Evolutionary conservation across 1,284 basidiomycete genomes (phyloP).

Genomic region (Hortiboletus rubellus): DNA sequence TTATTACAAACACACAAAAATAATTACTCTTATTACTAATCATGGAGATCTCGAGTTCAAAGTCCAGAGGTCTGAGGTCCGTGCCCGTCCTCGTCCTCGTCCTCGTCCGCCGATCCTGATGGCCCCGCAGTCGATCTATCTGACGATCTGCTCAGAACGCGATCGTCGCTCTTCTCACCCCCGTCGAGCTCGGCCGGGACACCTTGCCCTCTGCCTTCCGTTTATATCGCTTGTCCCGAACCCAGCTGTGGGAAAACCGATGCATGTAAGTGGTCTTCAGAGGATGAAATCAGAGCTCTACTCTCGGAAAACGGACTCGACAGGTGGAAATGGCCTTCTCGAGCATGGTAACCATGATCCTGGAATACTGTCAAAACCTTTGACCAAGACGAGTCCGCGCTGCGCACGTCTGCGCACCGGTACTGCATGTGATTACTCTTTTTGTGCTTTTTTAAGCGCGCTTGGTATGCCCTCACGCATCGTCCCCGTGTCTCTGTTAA

Average conservation of each 20-base stretch:
- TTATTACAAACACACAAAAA: constrained; percentile 4
- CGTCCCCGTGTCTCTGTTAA: not conserved
- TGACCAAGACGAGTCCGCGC: constrained; percentile 50
- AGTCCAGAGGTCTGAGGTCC: constrained; percentile 25
- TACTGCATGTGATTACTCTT: constrained; percentile 61
- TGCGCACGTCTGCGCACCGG: constrained; percentile 74
- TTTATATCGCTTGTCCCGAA: constrained; percentile 70
- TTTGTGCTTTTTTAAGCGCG: constrained; percentile 71
- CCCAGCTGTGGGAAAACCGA: constrained; percentile 66
- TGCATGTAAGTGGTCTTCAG: constrained; percentile 29
- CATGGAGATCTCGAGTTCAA: constrained; percentile 1
- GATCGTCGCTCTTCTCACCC: constrained; percentile 45
- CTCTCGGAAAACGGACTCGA: constrained; percentile 59
- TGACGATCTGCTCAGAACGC: constrained; percentile 50
- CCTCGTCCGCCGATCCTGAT: constrained; percentile 15
- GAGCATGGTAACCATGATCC: constrained; percentile 72
- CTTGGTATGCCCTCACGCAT: constrained; percentile 53
- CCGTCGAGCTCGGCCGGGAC: constrained; percentile 55
- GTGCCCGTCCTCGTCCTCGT: not conserved
- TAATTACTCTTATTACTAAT: constrained; percentile 10
- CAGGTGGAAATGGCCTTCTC: constrained; percentile 73
- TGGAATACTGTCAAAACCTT: constrained; percentile 68
- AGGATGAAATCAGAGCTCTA: constrained; percentile 71
- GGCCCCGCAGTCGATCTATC: constrained; percentile 62
- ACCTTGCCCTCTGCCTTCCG: constrained; percentile 30